Conservation (phyloP, 78 protist species). For the Dictyostelium intermedium region DNA sequence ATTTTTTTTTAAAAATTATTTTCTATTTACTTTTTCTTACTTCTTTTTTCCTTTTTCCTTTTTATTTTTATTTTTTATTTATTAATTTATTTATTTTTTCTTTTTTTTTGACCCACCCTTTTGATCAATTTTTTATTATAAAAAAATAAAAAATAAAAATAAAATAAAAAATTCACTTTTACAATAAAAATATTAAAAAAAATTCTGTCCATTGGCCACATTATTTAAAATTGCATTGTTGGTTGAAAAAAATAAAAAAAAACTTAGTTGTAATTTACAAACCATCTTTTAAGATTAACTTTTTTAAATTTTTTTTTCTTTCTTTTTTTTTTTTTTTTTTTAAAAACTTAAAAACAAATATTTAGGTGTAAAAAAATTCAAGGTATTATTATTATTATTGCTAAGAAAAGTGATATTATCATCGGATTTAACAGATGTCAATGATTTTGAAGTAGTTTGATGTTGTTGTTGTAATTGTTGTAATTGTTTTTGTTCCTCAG, state of each 20-base stretch:
- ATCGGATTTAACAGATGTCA: background rate
- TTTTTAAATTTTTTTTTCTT: too few relatives aligned
- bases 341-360: too few relatives aligned
- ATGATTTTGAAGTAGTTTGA: background rate
- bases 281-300: too few relatives aligned
- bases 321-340: too few relatives aligned
- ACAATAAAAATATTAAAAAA: background rate
- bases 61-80: too few relatives aligned
- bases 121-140: too few relatives aligned
- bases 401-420: background rate
- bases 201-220: background rate
- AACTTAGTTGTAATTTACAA: too few relatives aligned
- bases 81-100: background rate
- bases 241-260: background rate
- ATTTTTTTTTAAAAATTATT: background rate
- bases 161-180: too few relatives aligned
- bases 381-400: background rate
- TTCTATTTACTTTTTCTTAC: background rate
- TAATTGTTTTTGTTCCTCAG: slow-evolving; percentile 24
- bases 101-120: too few relatives aligned
- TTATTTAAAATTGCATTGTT: too few relatives aligned
- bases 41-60: background rate
- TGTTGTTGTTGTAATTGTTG: background rate
- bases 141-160: too few relatives aligned
- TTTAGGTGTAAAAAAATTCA: too few relatives aligned